phyloP scores from a whole-genome alignment of 768 basidiomycete genomes.

The Mycena kentingensis region DNA sequence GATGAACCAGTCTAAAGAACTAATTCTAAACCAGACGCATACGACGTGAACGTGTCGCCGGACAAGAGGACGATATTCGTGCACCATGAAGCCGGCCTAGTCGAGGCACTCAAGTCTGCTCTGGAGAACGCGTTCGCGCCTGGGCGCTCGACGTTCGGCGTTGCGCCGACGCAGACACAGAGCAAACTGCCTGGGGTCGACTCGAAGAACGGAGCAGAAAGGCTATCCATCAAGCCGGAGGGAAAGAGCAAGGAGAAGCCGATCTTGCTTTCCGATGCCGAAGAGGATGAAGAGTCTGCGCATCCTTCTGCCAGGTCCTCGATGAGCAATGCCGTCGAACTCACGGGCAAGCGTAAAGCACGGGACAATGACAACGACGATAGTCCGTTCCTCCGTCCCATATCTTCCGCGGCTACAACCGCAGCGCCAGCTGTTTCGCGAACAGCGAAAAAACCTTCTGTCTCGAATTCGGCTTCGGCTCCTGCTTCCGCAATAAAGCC shows the following conservation, averaged over 20 bases:
- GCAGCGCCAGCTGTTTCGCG: not conserved
- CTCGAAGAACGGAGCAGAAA: not conserved
- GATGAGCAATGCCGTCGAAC: not conserved
- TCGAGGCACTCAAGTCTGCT: slow-evolving; percentile 70
- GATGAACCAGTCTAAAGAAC: not conserved
- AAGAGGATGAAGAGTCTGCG: not conserved
- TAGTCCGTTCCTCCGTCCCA: not conserved
- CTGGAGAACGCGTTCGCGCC: slow-evolving; percentile 71
- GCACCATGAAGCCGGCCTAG: slow-evolving; percentile 81
- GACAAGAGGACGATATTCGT: slow-evolving; percentile 96
- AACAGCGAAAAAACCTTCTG: too few species aligned
- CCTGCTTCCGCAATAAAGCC: too few species aligned
- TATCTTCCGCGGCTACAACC: not conserved
- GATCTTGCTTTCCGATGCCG: not conserved
- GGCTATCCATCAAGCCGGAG: slow-evolving; percentile 1
- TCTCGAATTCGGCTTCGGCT: too few species aligned
- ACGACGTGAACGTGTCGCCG: slow-evolving; percentile 93
- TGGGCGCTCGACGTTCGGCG: slow-evolving; percentile 71
- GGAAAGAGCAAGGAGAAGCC: not conserved
- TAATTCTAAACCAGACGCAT: slow-evolving; percentile 51
- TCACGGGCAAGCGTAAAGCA: not conserved
- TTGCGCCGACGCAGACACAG: slow-evolving; percentile 36
- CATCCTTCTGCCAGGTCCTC: not conserved
- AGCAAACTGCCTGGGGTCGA: slow-evolving; percentile 22
- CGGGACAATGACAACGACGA: not conserved